Evolutionary conservation across 2,329 filamentous ascomycete species (phyloP).

Genomic region (Epichloe festucae): DNA sequence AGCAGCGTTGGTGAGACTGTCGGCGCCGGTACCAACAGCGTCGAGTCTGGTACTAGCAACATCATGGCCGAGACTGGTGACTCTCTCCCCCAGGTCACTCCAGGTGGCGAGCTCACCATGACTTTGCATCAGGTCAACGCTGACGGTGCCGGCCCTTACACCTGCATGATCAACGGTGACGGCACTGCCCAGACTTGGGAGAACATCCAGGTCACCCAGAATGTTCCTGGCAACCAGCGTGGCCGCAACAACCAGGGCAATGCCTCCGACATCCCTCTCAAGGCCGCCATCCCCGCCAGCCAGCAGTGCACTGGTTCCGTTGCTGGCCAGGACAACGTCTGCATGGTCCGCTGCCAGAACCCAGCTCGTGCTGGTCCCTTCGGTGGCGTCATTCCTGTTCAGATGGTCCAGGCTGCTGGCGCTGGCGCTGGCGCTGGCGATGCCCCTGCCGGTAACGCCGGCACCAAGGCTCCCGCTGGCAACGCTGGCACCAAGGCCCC

Average conservation of each 20-base stretch:
- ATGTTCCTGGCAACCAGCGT: slow-evolving; percentile 15
- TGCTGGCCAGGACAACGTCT: slow-evolving; percentile 45
- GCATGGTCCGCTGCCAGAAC: slow-evolving; percentile 52
- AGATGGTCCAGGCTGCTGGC: neutral
- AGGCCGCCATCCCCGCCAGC: slow-evolving; percentile 40
- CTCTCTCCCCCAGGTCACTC: slow-evolving; percentile 40
- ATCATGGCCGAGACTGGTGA: slow-evolving; percentile 46
- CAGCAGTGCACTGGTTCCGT: slow-evolving; percentile 47
- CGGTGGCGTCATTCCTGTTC: slow-evolving; percentile 4
- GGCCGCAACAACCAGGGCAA: slow-evolving; percentile 30
- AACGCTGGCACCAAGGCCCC: neutral
- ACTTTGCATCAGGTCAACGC: slow-evolving; percentile 55
- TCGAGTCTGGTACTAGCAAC: slow-evolving; percentile 40
- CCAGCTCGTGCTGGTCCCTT: slow-evolving; percentile 25
- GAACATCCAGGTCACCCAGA: slow-evolving; percentile 37
- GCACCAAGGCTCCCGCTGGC: neutral
- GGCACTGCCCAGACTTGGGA: slow-evolving; percentile 41
- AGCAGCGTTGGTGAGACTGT: slow-evolving; percentile 46
- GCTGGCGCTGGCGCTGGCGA: neutral
- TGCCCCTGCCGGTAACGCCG: neutral
- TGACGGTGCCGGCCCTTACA: slow-evolving; percentile 53
- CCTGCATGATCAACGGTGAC: slow-evolving; percentile 50
- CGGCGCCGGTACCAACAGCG: slow-evolving; percentile 39
- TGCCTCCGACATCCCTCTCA: slow-evolving; percentile 35
- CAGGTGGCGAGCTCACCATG: slow-evolving; percentile 44